Base-by-base conservation (phyloP, 192 early-diverging fungal species). In the Pilaira anomala region DNA sequence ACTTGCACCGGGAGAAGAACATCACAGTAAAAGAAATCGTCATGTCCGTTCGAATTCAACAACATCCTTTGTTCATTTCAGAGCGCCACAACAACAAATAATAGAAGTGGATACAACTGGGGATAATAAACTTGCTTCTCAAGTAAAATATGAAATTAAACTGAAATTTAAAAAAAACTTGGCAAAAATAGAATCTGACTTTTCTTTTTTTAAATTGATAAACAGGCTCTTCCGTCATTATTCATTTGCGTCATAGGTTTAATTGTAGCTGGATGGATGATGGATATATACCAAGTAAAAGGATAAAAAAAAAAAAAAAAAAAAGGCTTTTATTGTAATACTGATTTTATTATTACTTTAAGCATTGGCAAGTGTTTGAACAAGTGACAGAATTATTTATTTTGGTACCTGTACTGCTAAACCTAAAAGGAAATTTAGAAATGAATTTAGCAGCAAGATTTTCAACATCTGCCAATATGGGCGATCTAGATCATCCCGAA, bases 391-490 rank as follows among this genome's bases (percentile, higher is more conserved):
- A 89, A 63, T 71, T 96, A 9, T 91, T 93, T 70, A 88, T 96
- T 58, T 83, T 96, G 60, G 88, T 94, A 0, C 85, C 93, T 3
- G 87, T 93, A 28, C 67, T 96, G 11, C 69, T 96, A 28, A 93
- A 93, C 65, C 72, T 96, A 18, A 96, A 96, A 62, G 92, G 94
- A 57, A 96, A 95, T 72, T 80, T 95, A 13, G 94, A 96, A 68
- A 89, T 94, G 80, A 96, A 91, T 51, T 80, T 96, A 56, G 89
- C 91, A 6, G 84, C 93, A n/a, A 83, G 93, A 7, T 76, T 96
- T 18, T 89, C 91, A 2, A 94, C 93, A 8, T 83, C 78, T 61
- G 74, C 88, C 2, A 89, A 90, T 62, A 61, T 88, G 68, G 91
- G 91, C 12, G 69, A 78, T 16, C 75, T 92, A n/a, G 85, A 87